Conservation (phyloP, 1,284 basidiomycete species). For the Trichosporon ovoides region DNA sequence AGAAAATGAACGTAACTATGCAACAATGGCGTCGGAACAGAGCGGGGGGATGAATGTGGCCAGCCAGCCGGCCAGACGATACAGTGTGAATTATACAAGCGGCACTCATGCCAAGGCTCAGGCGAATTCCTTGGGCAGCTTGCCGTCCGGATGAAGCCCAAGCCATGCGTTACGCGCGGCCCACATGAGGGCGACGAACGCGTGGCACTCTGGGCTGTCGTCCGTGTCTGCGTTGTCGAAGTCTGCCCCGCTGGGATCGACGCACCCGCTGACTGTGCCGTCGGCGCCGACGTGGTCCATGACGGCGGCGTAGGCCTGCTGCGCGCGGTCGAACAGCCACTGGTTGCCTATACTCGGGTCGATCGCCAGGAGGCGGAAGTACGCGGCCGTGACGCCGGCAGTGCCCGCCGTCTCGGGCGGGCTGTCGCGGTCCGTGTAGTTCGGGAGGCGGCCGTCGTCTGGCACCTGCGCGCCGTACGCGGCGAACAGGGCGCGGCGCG, state of each 20-base stretch:
- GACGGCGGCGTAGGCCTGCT: constrained; percentile 28
- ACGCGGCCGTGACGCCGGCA: constrained; percentile 32
- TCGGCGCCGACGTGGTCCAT: constrained; percentile 23
- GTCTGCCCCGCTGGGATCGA: constrained; percentile 25
- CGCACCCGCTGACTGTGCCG: constrained; percentile 28
- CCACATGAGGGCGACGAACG: constrained; percentile 36
- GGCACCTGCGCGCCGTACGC: constrained; percentile 50
- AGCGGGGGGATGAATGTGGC: no score
- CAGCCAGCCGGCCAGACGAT: neutral
- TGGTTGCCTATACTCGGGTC: neutral
- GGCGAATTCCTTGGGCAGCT: neutral
- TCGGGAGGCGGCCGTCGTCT: constrained; percentile 34
- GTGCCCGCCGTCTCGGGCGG: constrained; percentile 25
- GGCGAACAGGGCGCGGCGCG: constrained; percentile 43
- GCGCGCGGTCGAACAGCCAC: constrained; percentile 11
- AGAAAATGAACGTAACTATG: no score
- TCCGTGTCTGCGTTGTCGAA: constrained; percentile 1
- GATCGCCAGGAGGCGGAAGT: constrained; percentile 30
- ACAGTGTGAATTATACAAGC: neutral
- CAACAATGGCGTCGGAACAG: no score
- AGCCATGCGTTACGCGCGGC: constrained; percentile 29
- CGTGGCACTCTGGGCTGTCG: constrained; percentile 36
- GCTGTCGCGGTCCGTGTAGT: constrained; percentile 22
- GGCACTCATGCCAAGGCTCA: neutral
- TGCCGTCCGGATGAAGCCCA: neutral